Percentiles rank a stretch among this genome's conserved stretches.
Evolutionary conservation across 1,284 basidiomycete genomes (phyloP).

Genomic region (Paramarasmius palmivorus): DNA sequence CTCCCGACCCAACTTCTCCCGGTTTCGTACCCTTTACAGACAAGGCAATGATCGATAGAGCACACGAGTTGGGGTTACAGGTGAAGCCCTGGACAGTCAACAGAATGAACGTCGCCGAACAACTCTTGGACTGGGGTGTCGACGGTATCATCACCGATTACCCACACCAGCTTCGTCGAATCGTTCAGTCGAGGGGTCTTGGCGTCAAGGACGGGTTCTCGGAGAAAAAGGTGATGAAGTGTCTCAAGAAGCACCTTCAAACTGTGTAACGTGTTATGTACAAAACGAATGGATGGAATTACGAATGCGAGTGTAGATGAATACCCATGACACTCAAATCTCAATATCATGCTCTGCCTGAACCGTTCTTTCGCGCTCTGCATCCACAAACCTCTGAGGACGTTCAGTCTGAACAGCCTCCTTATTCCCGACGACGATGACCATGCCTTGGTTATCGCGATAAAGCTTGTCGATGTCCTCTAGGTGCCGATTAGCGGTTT

Average conservation of each 20-base stretch:
- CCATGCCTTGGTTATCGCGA: conserved; percentile 32
- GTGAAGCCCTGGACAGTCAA: conserved; percentile 79
- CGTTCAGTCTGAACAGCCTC: background rate
- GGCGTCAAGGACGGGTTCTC: conserved; percentile 54
- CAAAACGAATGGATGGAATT: background rate
- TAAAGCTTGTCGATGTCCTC: conserved; percentile 53
- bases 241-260: conserved; percentile 48
- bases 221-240: conserved; percentile 55
- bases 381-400: background rate
- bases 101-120: conserved; percentile 57
- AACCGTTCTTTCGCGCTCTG: background rate
- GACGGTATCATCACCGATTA: conserved; percentile 79
- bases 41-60: conserved; percentile 63
- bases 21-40: conserved; percentile 64
- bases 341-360: background rate
- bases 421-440: background rate
- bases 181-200: conserved; percentile 49
- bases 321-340: too few species aligned
- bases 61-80: conserved; percentile 60
- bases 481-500: conserved; percentile 39
- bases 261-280: background rate
- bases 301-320: background rate
- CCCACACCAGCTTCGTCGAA: conserved; percentile 54
- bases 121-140: conserved; percentile 59
- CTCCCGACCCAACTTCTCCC: conserved; percentile 42